Conservation (phyloP, 345 rosid genomes). For the Boechera retrofracta region DNA sequence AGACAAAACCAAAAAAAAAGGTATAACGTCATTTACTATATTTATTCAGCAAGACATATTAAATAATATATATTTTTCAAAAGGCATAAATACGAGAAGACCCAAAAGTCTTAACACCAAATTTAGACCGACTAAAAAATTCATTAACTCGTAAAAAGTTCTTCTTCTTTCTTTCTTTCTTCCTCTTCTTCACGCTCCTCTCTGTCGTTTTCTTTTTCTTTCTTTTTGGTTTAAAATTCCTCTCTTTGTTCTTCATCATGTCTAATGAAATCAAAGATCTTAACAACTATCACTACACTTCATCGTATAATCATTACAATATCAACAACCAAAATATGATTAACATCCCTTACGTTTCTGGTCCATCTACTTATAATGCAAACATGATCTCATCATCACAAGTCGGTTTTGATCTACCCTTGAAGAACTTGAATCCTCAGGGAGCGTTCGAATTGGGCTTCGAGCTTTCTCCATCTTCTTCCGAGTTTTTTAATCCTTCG, state of each 20-base stretch:
- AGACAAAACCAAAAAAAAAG: not conserved
- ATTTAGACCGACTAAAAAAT: slow-evolving; percentile 39
- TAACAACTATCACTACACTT: slow-evolving; percentile 47
- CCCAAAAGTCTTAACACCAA: slow-evolving; percentile 41
- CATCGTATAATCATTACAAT: slow-evolving; percentile 38
- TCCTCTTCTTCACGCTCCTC: slow-evolving; percentile 26
- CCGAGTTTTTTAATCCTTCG: slow-evolving; percentile 50
- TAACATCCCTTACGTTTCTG: slow-evolving; percentile 50
- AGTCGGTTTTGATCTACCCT: slow-evolving; percentile 53
- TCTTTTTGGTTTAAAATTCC: not conserved
- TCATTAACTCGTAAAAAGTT: slow-evolving; percentile 24
- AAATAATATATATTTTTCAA: slow-evolving; percentile 37
- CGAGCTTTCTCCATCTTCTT: slow-evolving; percentile 57
- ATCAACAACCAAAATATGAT: slow-evolving; percentile 22
- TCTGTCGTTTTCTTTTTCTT: slow-evolving; percentile 8
- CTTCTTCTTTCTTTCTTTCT: not conserved
- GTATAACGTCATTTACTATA: slow-evolving; percentile 14
- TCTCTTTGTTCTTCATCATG: slow-evolving; percentile 52
- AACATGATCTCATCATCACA: slow-evolving; percentile 45
- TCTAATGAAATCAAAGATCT: slow-evolving; percentile 69
- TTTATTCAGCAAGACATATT: slow-evolving; percentile 2
- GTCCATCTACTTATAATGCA: slow-evolving; percentile 43
- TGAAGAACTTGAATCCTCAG: slow-evolving; percentile 50
- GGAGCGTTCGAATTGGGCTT: slow-evolving; percentile 61
- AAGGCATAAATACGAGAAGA: slow-evolving; percentile 45